A percentile compares a stretch with the other conserved stretches of the same genome.
phyloP scores from a whole-genome alignment of 2,329 filamentous ascomycete genomes.

The Penicillium frequentans region DNA sequence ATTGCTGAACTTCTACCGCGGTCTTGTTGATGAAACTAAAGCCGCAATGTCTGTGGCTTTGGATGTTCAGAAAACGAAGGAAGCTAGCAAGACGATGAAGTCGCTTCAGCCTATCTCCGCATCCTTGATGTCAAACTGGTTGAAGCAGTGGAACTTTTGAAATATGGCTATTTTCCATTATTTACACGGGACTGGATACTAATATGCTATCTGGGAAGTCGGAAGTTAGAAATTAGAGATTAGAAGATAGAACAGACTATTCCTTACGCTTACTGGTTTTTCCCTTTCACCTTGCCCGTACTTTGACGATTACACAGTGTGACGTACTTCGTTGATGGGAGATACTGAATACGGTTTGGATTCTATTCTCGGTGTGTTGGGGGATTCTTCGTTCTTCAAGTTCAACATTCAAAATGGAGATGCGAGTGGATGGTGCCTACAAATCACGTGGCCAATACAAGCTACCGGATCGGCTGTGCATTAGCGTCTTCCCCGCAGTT shows the following conservation, averaged over 20 bases:
- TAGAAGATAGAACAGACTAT: neutral
- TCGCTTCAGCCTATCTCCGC: constrained; percentile 43
- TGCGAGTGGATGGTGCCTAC: neutral
- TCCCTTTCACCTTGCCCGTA: too few relatives aligned
- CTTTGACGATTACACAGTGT: too few relatives aligned
- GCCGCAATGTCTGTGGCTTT: constrained; percentile 37
- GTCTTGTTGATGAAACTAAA: constrained; percentile 26
- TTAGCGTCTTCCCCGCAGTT: constrained; percentile 1
- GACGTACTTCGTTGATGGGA: too few relatives aligned
- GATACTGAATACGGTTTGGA: too few relatives aligned
- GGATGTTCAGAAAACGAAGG: constrained; percentile 44
- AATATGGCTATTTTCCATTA: neutral
- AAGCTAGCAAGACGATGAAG: constrained; percentile 48
- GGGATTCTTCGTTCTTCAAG: neutral
- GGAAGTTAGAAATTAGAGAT: neutral
- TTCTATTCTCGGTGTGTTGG: too few relatives aligned
- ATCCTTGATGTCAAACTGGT: constrained; percentile 47
- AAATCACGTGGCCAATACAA: neutral
- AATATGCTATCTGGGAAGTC: too few relatives aligned
- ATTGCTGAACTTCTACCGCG: constrained; percentile 52
- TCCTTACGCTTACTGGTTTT: too few relatives aligned
- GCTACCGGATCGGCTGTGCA: neutral
- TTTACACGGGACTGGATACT: neutral
- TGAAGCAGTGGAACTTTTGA: constrained; percentile 22
- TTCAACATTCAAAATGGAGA: neutral